Evolutionary conservation across 164 flowering plant species (phyloP), one percentile per base, ranked within the genome.

Genomic region (Berberis vulgaris): DNA sequence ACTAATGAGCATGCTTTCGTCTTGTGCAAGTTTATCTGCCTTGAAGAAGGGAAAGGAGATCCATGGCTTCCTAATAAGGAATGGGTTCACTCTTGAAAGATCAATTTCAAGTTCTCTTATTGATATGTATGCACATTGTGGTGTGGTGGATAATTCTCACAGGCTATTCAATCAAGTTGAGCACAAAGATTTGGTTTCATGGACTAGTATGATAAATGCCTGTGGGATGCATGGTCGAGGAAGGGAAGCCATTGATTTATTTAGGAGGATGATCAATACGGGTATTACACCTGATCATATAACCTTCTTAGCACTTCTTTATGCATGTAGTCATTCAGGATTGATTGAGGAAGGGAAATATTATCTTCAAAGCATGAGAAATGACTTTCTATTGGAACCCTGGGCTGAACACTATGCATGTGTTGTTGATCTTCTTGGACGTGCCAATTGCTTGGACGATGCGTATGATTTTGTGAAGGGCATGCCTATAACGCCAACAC

Each of bases 261-360:
- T 83, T 72, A 53, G 39, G 40, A 66, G 39, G 65, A 83, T 89
- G 97, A 72, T 72, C 72, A 61, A 66, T n/a, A 74, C 65, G 54
- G 77, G 73, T 61, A 1, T 82, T 26, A 55, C 6, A 50, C 96
- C 97, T 7, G 98, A 92, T 79, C 91, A 85, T 66, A 63, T 89
- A 61, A 70, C 90, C 41, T 89, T 89, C 72, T 68, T 89, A 65
- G 82, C 90, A 1, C 73, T 88, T 76, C 85, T 92, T 44, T 69
- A 80, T 74, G 93, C 97, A n/a, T 89, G 97, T 69, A 88, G 96
- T 60, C 98, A 92, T 76, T 81, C 93, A 41, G 86, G 86, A 53
- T 60, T 89, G 71, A 63, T 76, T 2, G 73, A 82, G 58, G 86
- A 86, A 57, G 60, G 97, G 26, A 76, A 67, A 72, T 69, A 50